Percentiles rank a stretch among this genome's conserved stretches.
phyloP scores from a whole-genome alignment of 352 stramenopile species.

The Phytophthora europaea region DNA sequence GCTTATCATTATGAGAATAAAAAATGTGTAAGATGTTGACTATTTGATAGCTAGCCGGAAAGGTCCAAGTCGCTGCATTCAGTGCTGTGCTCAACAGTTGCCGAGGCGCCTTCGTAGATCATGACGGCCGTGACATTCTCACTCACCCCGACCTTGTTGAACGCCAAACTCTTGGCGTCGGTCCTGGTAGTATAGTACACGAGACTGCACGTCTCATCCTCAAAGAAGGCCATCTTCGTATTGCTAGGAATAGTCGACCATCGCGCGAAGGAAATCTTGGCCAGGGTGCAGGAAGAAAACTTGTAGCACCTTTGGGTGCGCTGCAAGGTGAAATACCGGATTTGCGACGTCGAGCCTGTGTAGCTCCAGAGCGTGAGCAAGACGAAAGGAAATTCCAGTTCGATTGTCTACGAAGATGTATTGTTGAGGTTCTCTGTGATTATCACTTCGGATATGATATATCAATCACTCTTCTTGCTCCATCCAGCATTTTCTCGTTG shows the following conservation, averaged over 20 bases:
- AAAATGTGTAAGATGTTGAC: background rate
- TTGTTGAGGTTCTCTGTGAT: no score
- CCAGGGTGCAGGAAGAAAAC: background rate
- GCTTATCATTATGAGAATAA: no score
- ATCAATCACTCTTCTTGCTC: no score
- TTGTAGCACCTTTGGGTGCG: background rate
- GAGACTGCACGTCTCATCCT: background rate
- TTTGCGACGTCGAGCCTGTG: background rate
- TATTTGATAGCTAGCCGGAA: background rate
- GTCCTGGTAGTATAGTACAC: background rate
- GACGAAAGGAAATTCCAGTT: background rate
- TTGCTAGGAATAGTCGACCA: background rate
- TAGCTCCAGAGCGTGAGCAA: background rate
- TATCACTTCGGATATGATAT: no score
- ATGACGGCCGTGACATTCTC: background rate
- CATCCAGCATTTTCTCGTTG: no score
- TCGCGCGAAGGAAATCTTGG: background rate
- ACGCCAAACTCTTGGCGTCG: constrained; percentile 18
- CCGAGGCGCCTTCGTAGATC: background rate
- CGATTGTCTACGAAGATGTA: no score
- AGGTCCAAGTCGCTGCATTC: background rate
- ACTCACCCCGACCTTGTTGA: constrained; percentile 9
- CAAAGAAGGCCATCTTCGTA: background rate
- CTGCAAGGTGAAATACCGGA: background rate
- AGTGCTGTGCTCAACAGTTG: background rate